Conservation (phyloP, 2,329 filamentous ascomycete genomes). For the Aspergillus sp. region DNA sequence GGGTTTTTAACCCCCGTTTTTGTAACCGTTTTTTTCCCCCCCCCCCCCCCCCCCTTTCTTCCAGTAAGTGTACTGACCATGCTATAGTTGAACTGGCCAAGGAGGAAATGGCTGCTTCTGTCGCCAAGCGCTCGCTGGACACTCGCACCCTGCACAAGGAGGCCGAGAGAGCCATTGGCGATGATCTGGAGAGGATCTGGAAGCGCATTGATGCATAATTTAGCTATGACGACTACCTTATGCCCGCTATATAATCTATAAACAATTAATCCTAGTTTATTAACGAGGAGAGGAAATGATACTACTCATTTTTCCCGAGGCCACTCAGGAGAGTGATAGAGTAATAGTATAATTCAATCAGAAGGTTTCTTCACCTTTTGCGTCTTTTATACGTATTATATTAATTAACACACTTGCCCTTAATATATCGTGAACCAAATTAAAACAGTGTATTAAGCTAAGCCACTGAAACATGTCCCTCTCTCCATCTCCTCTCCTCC, state of each 20-base stretch:
- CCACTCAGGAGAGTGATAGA: too few relatives aligned
- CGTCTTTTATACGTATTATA: neutral
- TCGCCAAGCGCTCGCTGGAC: conserved; percentile 30
- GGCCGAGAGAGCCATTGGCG: conserved; percentile 29
- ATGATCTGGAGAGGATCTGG: conserved; percentile 31
- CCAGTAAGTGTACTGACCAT: neutral
- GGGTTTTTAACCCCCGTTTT: too few relatives aligned
- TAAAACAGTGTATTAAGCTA: neutral
- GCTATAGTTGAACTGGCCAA: conserved; percentile 33
- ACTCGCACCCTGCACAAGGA: conserved; percentile 28
- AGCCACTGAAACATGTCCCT: too few relatives aligned
- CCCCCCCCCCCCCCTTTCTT: too few relatives aligned
- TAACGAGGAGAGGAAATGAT: too few relatives aligned
- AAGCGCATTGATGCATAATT: conserved; percentile 9
- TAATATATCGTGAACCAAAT: neutral
- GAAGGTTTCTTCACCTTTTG: neutral
- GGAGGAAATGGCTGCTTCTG: conserved; percentile 29
- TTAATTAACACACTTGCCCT: neutral
- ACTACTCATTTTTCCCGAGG: too few relatives aligned
- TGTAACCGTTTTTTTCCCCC: too few relatives aligned
- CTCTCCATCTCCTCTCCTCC: too few relatives aligned
- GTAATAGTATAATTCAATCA: neutral
- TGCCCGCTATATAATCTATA: too few relatives aligned
- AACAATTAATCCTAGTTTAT: neutral
- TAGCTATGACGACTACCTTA: neutral